These are phyloP conservation scores for Talaromyces sp. DNA, from an alignment of 2,329 filamentous ascomycete genomes.

Conservation along the genomic window DNA sequence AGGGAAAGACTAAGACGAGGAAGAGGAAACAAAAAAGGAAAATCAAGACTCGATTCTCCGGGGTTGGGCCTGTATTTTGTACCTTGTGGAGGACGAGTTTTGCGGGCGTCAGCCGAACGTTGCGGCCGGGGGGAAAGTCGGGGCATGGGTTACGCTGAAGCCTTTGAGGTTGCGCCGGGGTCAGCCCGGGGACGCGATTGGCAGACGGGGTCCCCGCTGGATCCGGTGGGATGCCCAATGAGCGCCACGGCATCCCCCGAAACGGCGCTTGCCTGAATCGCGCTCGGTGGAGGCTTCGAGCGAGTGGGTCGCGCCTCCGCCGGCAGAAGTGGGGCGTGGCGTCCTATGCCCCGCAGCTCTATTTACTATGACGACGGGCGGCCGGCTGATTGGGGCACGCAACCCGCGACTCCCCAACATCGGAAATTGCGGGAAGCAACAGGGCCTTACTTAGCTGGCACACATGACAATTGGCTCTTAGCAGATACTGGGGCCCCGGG, in stretches of 20 bases:
- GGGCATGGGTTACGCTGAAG: not conserved
- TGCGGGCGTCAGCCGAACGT: not conserved
- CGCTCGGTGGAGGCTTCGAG: not conserved
- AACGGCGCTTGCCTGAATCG: not conserved
- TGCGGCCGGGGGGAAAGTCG: not conserved
- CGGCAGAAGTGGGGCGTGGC: not conserved
- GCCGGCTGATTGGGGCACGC: not conserved
- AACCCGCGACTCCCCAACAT: not conserved
- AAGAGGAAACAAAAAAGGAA: not conserved
- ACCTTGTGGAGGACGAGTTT: not conserved
- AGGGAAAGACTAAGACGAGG: not conserved
- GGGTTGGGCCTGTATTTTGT: not conserved
- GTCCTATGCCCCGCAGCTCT: not conserved
- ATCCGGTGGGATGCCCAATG: not conserved
- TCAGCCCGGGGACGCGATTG: not conserved
- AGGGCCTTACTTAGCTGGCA: not conserved
- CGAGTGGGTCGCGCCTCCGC: not conserved
- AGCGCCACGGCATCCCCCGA: not conserved
- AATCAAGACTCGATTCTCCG: not conserved
- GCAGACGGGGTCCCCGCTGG: not conserved
- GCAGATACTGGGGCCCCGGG: not conserved
- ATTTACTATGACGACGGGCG: not conserved
- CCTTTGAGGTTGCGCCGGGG: not conserved
- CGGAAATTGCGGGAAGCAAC: not conserved
- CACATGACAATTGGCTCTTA: too few species aligned